Conservation (phyloP, 164 flowering plant species). For the Aristolochia californica region DNA sequence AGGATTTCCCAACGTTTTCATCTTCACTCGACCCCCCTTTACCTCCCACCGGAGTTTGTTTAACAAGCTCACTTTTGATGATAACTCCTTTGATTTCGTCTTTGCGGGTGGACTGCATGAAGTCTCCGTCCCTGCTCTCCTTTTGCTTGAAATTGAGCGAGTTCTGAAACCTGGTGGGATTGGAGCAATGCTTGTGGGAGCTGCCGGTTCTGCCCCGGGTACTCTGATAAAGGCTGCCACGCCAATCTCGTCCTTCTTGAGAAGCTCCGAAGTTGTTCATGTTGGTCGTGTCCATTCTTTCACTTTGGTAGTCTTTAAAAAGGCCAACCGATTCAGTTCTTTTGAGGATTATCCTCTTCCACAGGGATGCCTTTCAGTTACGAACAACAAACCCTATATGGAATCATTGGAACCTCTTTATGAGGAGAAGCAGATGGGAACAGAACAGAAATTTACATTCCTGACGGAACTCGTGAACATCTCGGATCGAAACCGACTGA, state of each 20-base stretch:
- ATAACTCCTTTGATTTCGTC: constrained; percentile 66
- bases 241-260: constrained; percentile 57
- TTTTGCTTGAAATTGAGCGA: constrained; percentile 76
- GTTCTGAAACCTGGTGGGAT: constrained; percentile 63
- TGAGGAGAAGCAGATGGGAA: constrained; percentile 18
- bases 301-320: constrained; percentile 63
- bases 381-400: constrained; percentile 36
- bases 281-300: constrained; percentile 32
- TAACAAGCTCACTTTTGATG: constrained; percentile 42
- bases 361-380: constrained; percentile 44
- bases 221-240: constrained; percentile 59
- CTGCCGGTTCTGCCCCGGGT: constrained; percentile 21
- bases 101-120: constrained; percentile 48
- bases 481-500: constrained; percentile 32
- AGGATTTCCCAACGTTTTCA: constrained; percentile 35
- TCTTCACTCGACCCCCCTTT: constrained; percentile 32
- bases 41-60: constrained; percentile 33
- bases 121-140: constrained; percentile 70
- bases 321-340: constrained; percentile 25
- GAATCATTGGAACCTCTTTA: constrained; percentile 50
- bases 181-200: constrained; percentile 63
- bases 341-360: constrained; percentile 50
- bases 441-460: constrained; percentile 24
- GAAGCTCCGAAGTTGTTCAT: constrained; percentile 49
- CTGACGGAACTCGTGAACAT: constrained; percentile 47